Percentiles rank a stretch among this genome's conserved stretches.
Evolutionary conservation across 2,329 filamentous ascomycete species (phyloP).

Genomic region (Cucurbitaria berberidis): DNA sequence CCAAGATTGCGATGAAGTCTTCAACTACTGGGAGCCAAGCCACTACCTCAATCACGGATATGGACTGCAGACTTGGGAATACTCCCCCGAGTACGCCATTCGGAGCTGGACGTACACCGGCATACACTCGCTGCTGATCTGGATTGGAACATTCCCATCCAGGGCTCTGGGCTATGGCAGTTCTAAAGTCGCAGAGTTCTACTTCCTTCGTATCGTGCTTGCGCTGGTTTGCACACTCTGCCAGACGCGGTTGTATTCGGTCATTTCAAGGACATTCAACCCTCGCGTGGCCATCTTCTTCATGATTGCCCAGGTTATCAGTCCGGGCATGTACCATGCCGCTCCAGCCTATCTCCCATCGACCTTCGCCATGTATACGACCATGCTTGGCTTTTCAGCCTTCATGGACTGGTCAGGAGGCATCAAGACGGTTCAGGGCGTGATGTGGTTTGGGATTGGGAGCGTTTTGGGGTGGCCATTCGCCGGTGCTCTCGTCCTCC

Average conservation of each 20-base stretch:
- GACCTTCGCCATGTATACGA: conserved; percentile 95
- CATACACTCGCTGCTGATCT: conserved; percentile 77
- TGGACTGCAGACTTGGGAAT: conserved; percentile 97
- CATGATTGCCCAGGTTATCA: conserved; percentile 68
- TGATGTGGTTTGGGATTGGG: conserved; percentile 89
- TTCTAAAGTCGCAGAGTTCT: conserved; percentile 73
- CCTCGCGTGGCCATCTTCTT: conserved; percentile 86
- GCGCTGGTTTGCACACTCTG: conserved; percentile 79
- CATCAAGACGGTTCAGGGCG: conserved; percentile 78
- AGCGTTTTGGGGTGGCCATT: conserved; percentile 95
- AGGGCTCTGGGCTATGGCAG: conserved; percentile 28
- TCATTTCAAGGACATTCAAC: conserved; percentile 77
- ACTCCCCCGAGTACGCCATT: conserved; percentile 92
- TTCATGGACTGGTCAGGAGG: conserved; percentile 91
- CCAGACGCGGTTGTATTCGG: conserved; percentile 81
- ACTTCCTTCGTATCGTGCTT: conserved; percentile 78
- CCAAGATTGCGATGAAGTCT: conserved; percentile 97
- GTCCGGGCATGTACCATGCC: conserved; percentile 92
- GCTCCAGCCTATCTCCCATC: conserved; percentile 87
- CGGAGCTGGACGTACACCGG: conserved; percentile 91
- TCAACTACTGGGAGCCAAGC: conserved; percentile 98
- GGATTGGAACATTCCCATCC: conserved; percentile 64
- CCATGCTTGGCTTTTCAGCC: conserved; percentile 81
- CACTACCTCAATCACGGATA: conserved; percentile 94
- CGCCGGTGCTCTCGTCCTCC: conserved; percentile 78